These are phyloP conservation scores for Agarophyton chilense DNA, from an alignment of 23 red algal genomes.

Conservation along the genomic window DNA sequence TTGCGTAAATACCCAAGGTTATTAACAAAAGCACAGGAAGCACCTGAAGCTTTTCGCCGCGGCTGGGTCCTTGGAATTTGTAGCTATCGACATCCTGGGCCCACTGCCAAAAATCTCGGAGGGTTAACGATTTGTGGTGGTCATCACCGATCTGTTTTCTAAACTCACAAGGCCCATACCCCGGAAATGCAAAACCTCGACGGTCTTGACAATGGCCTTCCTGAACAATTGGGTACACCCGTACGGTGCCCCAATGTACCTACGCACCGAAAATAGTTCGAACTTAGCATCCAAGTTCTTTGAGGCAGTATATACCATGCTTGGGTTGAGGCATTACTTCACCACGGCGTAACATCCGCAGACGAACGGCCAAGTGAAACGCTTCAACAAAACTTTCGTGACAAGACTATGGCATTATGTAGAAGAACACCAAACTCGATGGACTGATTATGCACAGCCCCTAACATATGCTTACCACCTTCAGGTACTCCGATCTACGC, in stretches of 20 bases:
- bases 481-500: slow-evolving; percentile 2
- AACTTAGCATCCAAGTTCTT: slow-evolving; percentile 36
- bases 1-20: background rate
- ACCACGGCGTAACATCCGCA: slow-evolving; percentile 42
- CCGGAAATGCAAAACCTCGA: background rate
- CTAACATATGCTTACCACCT: slow-evolving; percentile 34
- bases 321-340: slow-evolving; percentile 8
- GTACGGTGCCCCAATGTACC: slow-evolving; percentile 5
- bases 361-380: slow-evolving; percentile 24
- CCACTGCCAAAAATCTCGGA: background rate
- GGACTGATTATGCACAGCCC: background rate
- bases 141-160: slow-evolving; percentile 38
- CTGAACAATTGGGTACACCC: slow-evolving; percentile 5
- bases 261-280: slow-evolving; percentile 28
- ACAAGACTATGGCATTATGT: background rate
- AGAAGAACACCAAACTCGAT: slow-evolving; percentile 23
- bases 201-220: background rate
- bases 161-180: background rate
- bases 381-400: slow-evolving; percentile 37
- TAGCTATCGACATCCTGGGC: slow-evolving; percentile 13
- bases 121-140: background rate
- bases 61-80: background rate
- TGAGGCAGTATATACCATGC: background rate
- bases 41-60: slow-evolving; percentile 31
- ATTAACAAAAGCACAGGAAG: slow-evolving; percentile 4